Percentiles rank a stretch among this genome's conserved stretches.
These are phyloP conservation scores for Pichia gijzeniarum DNA, from an alignment of 805 yeast genomes.

Conservation along the genomic window DNA sequence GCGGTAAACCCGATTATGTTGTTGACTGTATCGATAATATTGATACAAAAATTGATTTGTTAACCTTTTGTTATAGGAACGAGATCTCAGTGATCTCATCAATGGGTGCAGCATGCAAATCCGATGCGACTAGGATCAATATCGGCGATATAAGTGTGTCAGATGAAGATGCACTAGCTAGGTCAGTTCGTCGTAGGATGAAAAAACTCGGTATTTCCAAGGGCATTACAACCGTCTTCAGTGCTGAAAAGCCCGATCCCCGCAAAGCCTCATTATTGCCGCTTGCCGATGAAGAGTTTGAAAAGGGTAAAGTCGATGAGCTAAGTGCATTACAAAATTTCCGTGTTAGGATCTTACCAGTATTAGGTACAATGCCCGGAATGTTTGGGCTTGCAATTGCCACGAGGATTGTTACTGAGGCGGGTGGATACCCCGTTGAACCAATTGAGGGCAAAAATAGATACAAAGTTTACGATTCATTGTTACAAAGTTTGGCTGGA, in stretches of 20 bases:
- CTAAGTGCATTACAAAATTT: conserved; percentile 82
- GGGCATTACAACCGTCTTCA: conserved; percentile 82
- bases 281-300: conserved; percentile 71
- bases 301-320: conserved; percentile 79
- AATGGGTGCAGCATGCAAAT: conserved; percentile 96
- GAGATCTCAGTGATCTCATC: conserved; percentile 72
- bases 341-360: conserved; percentile 92
- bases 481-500: conserved; percentile 76
- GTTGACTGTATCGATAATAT: conserved; percentile 96
- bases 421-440: conserved; percentile 86
- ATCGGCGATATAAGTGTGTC: conserved; percentile 85
- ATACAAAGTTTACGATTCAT: conserved; percentile 75
- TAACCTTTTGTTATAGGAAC: conserved; percentile 61
- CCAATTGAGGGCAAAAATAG: conserved; percentile 89
- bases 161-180: conserved; percentile 89
- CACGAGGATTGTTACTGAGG: conserved; percentile 68
- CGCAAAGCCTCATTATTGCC: conserved; percentile 85
- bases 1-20: conserved; percentile 61
- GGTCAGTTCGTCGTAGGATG: conserved; percentile 78
- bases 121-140: conserved; percentile 89
- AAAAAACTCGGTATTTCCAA: conserved; percentile 68
- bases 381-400: conserved; percentile 90
- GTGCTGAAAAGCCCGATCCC: conserved; percentile 96
- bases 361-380: conserved; percentile 94
- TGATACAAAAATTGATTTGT: conserved; percentile 90